Conservation (phyloP, 23 red algal genomes). For the Gracilaria domingensis region DNA sequence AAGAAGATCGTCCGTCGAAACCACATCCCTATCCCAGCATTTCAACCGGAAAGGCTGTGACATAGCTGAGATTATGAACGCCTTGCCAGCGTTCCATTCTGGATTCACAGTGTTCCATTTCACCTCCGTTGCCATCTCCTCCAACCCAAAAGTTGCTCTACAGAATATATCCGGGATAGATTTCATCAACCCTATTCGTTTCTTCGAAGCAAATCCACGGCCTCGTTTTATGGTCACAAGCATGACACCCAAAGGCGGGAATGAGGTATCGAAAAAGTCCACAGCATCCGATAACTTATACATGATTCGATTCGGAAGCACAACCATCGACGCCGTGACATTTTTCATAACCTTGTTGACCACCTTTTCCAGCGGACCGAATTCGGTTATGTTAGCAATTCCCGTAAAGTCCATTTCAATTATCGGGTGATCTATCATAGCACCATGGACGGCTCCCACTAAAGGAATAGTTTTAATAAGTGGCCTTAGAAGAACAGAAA, state of each 20-base stretch:
- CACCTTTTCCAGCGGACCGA: constrained; percentile 67
- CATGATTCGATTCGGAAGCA: constrained; percentile 68
- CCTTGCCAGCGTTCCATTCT: constrained; percentile 39
- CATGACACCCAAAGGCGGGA: constrained; percentile 55
- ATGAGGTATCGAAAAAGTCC: constrained; percentile 66
- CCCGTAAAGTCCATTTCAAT: constrained; percentile 78
- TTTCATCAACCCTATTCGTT: constrained; percentile 53
- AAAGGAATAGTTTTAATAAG: constrained; percentile 56
- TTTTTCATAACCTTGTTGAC: constrained; percentile 61
- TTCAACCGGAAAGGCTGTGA: constrained; percentile 65
- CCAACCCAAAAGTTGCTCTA: constrained; percentile 63
- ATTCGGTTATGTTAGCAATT: constrained; percentile 54
- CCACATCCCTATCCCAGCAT: constrained; percentile 55
- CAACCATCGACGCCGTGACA: constrained; percentile 72
- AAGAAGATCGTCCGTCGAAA: constrained; percentile 55
- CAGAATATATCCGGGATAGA: constrained; percentile 69
- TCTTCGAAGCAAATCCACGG: constrained; percentile 44
- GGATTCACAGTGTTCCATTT: constrained; percentile 46
- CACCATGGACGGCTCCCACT: constrained; percentile 70
- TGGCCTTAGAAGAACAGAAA: constrained; percentile 64
- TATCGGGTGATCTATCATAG: constrained; percentile 60
- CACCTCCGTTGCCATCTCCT: constrained; percentile 72
- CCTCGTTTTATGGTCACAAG: constrained; percentile 54
- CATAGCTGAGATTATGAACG: constrained; percentile 58
- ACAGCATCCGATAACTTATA: constrained; percentile 60